Base-by-base conservation (phyloP, 441 rosid species). In the Biscutella laevigata region DNA sequence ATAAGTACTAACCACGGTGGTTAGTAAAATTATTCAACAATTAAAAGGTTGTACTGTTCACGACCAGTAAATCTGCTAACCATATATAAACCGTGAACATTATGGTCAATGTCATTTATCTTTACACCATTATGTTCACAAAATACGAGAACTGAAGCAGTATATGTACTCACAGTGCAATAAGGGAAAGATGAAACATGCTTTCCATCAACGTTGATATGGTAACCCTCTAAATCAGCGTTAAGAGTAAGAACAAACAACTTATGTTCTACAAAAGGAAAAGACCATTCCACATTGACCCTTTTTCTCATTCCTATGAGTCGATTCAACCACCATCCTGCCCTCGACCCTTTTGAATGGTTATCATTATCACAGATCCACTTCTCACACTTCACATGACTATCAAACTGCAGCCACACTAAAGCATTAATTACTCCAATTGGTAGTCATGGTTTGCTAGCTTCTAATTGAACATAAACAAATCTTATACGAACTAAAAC, bases 331-430 rank as follows among this genome's bases (percentile, higher is more conserved):
- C 95, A 92, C 95, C 92, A 88, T 24, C 79, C 60, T 5, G 81
- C 70, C 69, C 74, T 86, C 30, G 88, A 76, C 75, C 77, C 90
- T 58, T 1, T 77, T 70, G 0, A 75, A 68, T 40, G 53, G 13
- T 79, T 80, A 69, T 88, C 89, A n/a, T n/a, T n/a, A 58, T 92
- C 90, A 12, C 83, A 79, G 26, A 33, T 81, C 99, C 99, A 92
- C 69, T 84, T 86, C 79, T 92, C 99, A 57, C 99, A 88, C 76
- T 88, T 86, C 53, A 76, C 76, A 69, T 71, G 81, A 28, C 79
- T 86, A 64, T 92, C 99, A n/a, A 76, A 86, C 97, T 92, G 71
- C 64, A 76, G 36, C 5, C 42, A 39, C 14, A 33, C 67, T 19
- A 21, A 36, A 26, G n/a, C 22, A 43, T 64, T 4, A 52, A 42